Evolutionary conservation across 805 yeast genomes (phyloP), one percentile per base, ranked within the genome.

Genomic region (Metschnikowia colocasiae): DNA sequence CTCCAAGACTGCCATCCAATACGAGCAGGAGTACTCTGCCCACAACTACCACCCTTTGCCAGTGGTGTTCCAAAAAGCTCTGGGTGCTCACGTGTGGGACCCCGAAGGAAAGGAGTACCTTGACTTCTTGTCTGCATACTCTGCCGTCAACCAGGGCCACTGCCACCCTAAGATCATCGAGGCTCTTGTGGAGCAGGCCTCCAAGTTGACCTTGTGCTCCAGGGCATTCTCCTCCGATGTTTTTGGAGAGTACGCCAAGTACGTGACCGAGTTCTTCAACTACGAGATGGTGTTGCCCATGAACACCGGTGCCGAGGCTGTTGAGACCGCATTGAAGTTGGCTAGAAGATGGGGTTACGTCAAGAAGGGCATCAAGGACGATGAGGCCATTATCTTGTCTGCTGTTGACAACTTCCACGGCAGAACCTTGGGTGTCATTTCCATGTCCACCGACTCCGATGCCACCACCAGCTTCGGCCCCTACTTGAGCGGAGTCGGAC

Each of bases 241-340:
- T 9, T 90, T 90, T 63, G 95, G 96, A 37, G 76, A 77, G 29
- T 92, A 81, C 63, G 94, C 97, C 56, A 87, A 90, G 66, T 92
- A 79, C 62, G 75, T 89, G 51, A 89, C 97, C 45, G 94, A 90
- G 64, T 91, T 73, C 64, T 92, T 92, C 73, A 79, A 83, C 63
- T 92, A 88, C 69, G 98, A 92, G 61, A 83, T 82, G 85, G 92
- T 92, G 9, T 74, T 92, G 64, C 98, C 98, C 56, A 92, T 91
- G 97, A 92, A 92, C 75, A 92, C 98, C 12, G 98, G 98, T 64
- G 97, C 97, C 33, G 98, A 92, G 73, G 98, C 98, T 8, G 98
- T 92, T 35, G 98, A 92, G 73, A 88, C 97, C 34, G 96, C 87
- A 25, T 75, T 92, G 64, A 92, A 92, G 69, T 74, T 92, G 50